phyloP scores from a whole-genome alignment of 768 basidiomycete species.

The Boletus coccyginus region DNA sequence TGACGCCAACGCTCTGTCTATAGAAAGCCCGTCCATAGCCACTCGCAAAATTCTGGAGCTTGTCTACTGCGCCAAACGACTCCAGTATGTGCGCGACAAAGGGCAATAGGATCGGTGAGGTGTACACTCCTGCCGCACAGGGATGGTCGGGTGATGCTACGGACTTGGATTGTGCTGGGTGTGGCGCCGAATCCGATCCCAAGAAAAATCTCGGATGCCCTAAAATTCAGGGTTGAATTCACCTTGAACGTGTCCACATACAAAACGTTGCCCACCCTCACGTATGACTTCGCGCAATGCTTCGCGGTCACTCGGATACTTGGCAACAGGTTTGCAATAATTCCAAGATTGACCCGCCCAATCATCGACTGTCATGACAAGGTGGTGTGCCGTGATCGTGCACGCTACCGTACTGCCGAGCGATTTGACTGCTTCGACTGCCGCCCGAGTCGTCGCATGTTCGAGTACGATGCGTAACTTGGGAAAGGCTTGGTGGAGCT shows the following conservation, averaged over 20 bases:
- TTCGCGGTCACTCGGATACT: slow-evolving; percentile 87
- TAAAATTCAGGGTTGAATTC: slow-evolving; percentile 19
- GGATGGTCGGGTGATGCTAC: slow-evolving; percentile 63
- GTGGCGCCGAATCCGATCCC: slow-evolving; percentile 96
- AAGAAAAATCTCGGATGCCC: slow-evolving; percentile 96
- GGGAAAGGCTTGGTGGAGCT: slow-evolving; percentile 82
- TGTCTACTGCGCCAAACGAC: slow-evolving; percentile 81
- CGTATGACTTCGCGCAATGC: slow-evolving; percentile 76
- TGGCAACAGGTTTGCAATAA: slow-evolving; percentile 98
- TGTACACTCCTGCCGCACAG: slow-evolving; percentile 97
- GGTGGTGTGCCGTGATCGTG: slow-evolving; percentile 96
- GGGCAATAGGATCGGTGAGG: slow-evolving; percentile 88
- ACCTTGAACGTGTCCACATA: neutral
- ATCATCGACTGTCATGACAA: slow-evolving; percentile 90
- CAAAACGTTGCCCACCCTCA: slow-evolving; percentile 50
- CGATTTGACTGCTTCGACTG: slow-evolving; percentile 80
- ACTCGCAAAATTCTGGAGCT: slow-evolving; percentile 78
- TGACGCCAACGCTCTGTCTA: slow-evolving; percentile 31
- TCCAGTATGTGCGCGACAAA: slow-evolving; percentile 87
- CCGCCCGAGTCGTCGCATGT: slow-evolving; percentile 92
- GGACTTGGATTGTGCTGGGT: slow-evolving; percentile 67
- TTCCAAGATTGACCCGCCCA: slow-evolving; percentile 96
- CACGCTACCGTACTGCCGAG: slow-evolving; percentile 86
- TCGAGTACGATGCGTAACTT: slow-evolving; percentile 92
- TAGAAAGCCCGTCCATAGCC: slow-evolving; percentile 82